Percentiles rank a stretch among this genome's conserved stretches.
Evolutionary conservation across 352 stramenopile species (phyloP).

Genomic region (Globisporangium rhizosaccharum): DNA sequence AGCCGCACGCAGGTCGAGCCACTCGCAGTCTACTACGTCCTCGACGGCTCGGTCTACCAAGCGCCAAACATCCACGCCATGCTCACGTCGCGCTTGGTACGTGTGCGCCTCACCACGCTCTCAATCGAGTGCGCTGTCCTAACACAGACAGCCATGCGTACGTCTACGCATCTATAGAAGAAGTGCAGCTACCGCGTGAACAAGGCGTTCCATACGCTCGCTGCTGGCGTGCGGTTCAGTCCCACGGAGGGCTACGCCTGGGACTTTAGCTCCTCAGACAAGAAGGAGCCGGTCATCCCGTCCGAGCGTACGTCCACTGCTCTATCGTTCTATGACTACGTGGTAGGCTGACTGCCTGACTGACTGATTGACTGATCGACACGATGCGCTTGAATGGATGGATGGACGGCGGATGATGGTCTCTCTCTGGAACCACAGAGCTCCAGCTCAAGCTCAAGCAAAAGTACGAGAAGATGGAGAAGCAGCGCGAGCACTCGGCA

Average conservation of each 20-base stretch:
- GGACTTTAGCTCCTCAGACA: conserved; percentile 84
- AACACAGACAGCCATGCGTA: not conserved
- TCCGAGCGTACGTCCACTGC: conserved; percentile 56
- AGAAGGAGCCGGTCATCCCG: conserved; percentile 80
- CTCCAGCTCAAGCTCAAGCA: conserved; percentile 84
- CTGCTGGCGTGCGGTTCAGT: conserved; percentile 76
- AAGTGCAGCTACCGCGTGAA: conserved; percentile 85
- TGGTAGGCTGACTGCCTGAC: too few species aligned
- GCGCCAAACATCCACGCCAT: conserved; percentile 86
- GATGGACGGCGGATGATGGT: not conserved
- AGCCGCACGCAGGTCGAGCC: conserved; percentile 72
- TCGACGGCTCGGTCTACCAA: conserved; percentile 85
- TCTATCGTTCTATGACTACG: not conserved
- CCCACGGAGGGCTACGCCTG: conserved; percentile 82
- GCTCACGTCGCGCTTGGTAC: conserved; percentile 79
- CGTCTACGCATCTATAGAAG: conserved; percentile 35
- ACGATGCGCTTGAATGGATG: not conserved
- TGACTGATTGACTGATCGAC: too few species aligned
- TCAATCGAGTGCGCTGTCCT: not conserved
- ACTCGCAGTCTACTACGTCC: conserved; percentile 86
- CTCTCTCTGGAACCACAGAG: conserved; percentile 25
- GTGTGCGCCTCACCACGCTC: conserved; percentile 1
- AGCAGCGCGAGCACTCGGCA: conserved; percentile 79
- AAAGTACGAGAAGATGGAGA: conserved; percentile 85
- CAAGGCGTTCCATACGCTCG: conserved; percentile 75